Percentiles rank a stretch among this genome's conserved stretches.
Conservation (phyloP, 2,329 filamentous ascomycete genomes). For the Apiospora aurea region DNA sequence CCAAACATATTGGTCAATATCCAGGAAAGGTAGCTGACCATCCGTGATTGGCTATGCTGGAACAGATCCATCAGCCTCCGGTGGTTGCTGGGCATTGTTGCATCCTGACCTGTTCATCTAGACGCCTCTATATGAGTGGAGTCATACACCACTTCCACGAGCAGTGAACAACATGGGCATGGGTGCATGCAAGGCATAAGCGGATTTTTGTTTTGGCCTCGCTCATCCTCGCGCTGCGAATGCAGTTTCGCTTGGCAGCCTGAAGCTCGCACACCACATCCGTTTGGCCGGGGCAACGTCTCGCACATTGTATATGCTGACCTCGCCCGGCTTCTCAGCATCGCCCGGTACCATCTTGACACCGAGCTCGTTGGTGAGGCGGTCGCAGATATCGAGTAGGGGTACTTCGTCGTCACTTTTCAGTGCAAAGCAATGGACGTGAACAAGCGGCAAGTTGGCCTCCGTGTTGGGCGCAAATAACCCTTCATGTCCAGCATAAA, state of each 20-base stretch:
- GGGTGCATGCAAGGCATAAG: conserved; percentile 6
- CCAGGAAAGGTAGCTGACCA: neutral
- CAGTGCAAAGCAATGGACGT: conserved; percentile 93
- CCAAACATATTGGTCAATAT: neutral
- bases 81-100: neutral
- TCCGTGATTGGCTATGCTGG: neutral
- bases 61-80: neutral
- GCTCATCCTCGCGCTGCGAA: conserved; percentile 59
- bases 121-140: conserved; percentile 2
- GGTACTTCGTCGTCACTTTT: conserved; percentile 79
- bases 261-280: conserved; percentile 96
- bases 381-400: conserved; percentile 68
- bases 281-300: conserved; percentile 92
- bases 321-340: conserved; percentile 54
- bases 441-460: conserved; percentile 77
- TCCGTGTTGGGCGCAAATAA: conserved; percentile 69
- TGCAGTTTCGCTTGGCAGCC: conserved; percentile 81
- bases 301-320: conserved; percentile 74
- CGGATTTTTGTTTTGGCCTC: neutral
- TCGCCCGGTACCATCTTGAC: conserved; percentile 63
- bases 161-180: conserved; percentile 1
- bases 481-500: conserved; percentile 75
- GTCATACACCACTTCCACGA: conserved; percentile 3
- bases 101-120: conserved; percentile 4
- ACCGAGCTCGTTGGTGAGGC: conserved; percentile 68